phyloP scores from a whole-genome alignment of 805 yeast genomes.

The Kluyveromyces lactis region DNA sequence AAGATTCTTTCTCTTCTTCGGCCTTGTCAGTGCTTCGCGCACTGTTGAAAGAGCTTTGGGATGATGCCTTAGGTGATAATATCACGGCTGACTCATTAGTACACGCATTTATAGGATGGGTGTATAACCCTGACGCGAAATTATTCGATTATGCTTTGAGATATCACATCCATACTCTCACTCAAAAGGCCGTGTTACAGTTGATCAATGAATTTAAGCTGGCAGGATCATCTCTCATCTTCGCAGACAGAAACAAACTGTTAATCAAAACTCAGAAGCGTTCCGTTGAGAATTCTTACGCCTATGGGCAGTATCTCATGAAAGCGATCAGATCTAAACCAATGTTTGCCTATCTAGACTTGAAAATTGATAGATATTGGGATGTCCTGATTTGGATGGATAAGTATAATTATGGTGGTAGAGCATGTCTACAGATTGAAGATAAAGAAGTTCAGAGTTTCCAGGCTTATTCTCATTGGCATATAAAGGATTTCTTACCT shows the following conservation, averaged over 20 bases:
- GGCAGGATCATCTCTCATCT: conserved; percentile 72
- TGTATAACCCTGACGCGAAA: conserved; percentile 62
- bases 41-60: conserved; percentile 90
- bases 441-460: conserved; percentile 32
- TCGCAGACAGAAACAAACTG: conserved; percentile 70
- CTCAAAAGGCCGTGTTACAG: conserved; percentile 75
- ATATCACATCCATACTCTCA: conserved; percentile 80
- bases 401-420: conserved; percentile 76
- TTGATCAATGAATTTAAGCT: conserved; percentile 66
- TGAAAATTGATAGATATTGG: conserved; percentile 75
- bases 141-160: conserved; percentile 73
- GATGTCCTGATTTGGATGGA: conserved; percentile 95
- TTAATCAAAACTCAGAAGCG: conserved; percentile 66
- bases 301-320: conserved; percentile 77
- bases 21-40: conserved; percentile 63
- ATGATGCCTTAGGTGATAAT: conserved; percentile 63
- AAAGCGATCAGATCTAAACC: conserved; percentile 75
- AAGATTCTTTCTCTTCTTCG: conserved; percentile 72
- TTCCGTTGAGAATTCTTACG: conserved; percentile 79
- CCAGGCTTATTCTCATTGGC: conserved; percentile 60
- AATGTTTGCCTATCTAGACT: conserved; percentile 72
- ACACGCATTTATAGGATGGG: conserved; percentile 78
- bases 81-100: conserved; percentile 75
- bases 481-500: conserved; percentile 67
- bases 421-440: conserved; percentile 35